Evolutionary conservation across 1,284 basidiomycete genomes (phyloP).

Genomic region (Ceratobasidium papillatum): DNA sequence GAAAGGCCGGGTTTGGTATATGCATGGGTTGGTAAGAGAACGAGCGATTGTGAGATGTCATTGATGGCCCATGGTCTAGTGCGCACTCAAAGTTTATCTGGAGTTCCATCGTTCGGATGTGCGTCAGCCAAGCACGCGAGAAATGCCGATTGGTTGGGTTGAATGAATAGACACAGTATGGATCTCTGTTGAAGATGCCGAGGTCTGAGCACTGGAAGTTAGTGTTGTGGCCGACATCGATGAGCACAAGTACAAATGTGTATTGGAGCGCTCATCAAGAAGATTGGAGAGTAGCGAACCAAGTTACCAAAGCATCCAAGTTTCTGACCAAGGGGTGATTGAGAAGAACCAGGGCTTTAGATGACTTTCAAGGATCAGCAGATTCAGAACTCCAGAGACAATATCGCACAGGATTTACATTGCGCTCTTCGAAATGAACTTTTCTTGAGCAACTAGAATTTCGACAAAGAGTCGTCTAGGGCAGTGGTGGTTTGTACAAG

Average conservation of each 20-base stretch:
- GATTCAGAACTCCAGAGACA: not conserved
- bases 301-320: not conserved
- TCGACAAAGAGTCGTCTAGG: not conserved
- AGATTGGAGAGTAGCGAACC: not conserved
- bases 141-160: not conserved
- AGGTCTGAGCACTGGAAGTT: not conserved
- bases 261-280: not conserved
- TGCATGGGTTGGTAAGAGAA: not conserved
- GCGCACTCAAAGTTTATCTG: slow-evolving; percentile 7
- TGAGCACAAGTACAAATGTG: not conserved
- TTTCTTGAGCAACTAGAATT: not conserved
- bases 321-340: not conserved
- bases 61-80: slow-evolving; percentile 2
- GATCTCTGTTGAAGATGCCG: not conserved
- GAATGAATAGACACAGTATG: not conserved
- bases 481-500: not conserved
- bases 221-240: not conserved
- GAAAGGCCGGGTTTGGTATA: not conserved
- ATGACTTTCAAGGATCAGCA: slow-evolving; percentile 1
- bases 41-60: not conserved
- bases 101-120: not conserved
- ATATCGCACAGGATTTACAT: not conserved
- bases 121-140: not conserved
- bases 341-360: not conserved
- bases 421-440: not conserved